These are phyloP conservation scores for Rhizoclosmatium hyalinum DNA, from an alignment of 371 early-diverging fungal genomes.

Conservation along the genomic window DNA sequence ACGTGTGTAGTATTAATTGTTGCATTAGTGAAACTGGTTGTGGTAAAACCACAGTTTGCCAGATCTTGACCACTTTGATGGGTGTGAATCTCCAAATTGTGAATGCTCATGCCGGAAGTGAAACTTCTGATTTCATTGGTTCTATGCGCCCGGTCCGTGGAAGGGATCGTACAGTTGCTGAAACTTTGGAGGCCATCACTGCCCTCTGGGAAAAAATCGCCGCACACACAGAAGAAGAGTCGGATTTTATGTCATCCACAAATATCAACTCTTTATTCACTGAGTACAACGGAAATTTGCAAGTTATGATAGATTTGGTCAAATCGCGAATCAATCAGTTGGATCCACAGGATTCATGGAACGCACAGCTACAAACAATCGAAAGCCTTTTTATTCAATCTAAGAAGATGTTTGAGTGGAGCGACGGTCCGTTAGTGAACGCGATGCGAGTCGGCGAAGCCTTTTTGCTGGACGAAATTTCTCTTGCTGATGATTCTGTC, in stretches of 20 bases:
- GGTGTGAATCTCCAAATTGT: slow-evolving; percentile 81
- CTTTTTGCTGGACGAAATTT: slow-evolving; percentile 99
- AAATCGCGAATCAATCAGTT: slow-evolving; percentile 25
- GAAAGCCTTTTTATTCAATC: slow-evolving; percentile 6
- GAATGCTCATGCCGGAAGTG: slow-evolving; percentile 98
- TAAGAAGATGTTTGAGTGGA: slow-evolving; percentile 85
- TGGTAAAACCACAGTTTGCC: slow-evolving; percentile 99
- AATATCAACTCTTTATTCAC: slow-evolving; percentile 11
- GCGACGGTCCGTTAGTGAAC: slow-evolving; percentile 94
- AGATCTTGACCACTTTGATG: slow-evolving; percentile 80
- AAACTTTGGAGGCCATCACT: slow-evolving; percentile 43
- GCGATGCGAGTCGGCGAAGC: slow-evolving; percentile 93
- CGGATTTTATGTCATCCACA: slow-evolving; percentile 3
- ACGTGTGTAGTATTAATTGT: neutral
- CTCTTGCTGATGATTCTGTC: slow-evolving; percentile 98
- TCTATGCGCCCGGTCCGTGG: slow-evolving; percentile 94
- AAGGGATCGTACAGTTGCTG: slow-evolving; percentile 53
- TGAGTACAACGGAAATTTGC: slow-evolving; percentile 34
- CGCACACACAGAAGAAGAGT: neutral
- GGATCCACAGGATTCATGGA: slow-evolving; percentile 1
- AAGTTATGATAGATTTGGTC: slow-evolving; percentile 42
- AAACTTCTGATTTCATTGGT: slow-evolving; percentile 97
- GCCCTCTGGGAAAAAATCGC: slow-evolving; percentile 9
- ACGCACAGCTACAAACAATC: neutral
- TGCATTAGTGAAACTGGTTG: slow-evolving; percentile 89